Base-by-base conservation (phyloP, 192 early-diverging fungal genomes). In the Coemansia sp. region DNA sequence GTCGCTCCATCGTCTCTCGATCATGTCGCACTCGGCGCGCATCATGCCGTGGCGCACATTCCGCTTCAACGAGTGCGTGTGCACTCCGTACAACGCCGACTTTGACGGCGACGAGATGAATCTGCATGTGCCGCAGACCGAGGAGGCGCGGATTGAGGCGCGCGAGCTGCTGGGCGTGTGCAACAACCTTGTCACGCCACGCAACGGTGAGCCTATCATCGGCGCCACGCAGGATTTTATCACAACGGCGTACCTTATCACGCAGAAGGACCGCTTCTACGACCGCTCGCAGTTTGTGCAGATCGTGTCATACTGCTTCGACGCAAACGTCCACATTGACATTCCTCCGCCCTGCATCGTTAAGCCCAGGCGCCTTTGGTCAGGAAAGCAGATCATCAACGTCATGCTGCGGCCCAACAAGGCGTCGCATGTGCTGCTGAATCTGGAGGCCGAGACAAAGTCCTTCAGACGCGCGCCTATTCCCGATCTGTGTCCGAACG, bases 21-120 rank as follows among this genome's bases (percentile, higher is more conserved):
- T 98, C 69, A 97, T 99, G 96, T 92, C 97, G 1, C 97, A 98
- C 77, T 93, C 90, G 79, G 94, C 87, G 41, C 84, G 85, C 60
- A 87, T 98, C 37, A 90, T 92, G 72, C 98, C 97, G 5, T 96
- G 96, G 95, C 84, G 96, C 69, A 99, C 98, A 8, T 95, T 98
- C 86, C 91, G 97, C 57, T 97, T 99, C 87, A 99, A 99, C 82
- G 96, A 98, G 75, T 99, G 96, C 88, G 96, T 98, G n/a, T 98
- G 97, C 78, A 91, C 93, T 14, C 98, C 97, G 39, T 99, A 98
- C 74, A 99, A 99, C 77, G 98, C 98, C 43, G 98, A 98, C 88
- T 98, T 98, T 70, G 98, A 99, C 67, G 98, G 98, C 68, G 98
- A 99, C 76, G 98, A 99, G 78, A 99, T 99, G 98, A 99, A 99